phyloP scores from a whole-genome alignment of 2,329 filamentous ascomycete species.

The Neospermospora avenae region DNA sequence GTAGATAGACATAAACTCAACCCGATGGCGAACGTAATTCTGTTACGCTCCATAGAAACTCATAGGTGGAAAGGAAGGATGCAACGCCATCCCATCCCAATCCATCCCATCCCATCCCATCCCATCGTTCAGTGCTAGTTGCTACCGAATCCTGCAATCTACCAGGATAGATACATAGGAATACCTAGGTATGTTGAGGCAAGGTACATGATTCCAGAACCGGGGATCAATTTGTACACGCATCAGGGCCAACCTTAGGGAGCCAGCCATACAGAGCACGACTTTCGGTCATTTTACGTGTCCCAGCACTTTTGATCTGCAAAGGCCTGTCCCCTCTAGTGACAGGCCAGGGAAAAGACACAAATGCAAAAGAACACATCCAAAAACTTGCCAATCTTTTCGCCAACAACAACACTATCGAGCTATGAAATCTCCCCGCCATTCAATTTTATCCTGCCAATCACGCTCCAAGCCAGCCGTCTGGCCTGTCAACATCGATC shows the following conservation, averaged over 20 bases:
- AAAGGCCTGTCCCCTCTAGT: slow-evolving; percentile 11
- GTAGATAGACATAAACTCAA: too few relatives aligned
- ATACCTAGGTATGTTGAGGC: slow-evolving; percentile 2
- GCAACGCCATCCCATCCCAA: background rate
- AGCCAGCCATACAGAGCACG: background rate
- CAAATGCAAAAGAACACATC: background rate
- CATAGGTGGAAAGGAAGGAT: background rate
- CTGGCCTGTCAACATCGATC: background rate
- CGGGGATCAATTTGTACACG: too few relatives aligned
- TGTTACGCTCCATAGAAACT: too few relatives aligned
- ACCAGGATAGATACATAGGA: background rate
- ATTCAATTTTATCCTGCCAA: slow-evolving; percentile 12
- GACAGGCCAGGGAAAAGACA: background rate
- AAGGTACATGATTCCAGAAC: slow-evolving; percentile 7
- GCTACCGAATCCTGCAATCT: background rate
- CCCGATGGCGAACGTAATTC: too few relatives aligned
- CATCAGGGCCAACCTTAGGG: too few relatives aligned
- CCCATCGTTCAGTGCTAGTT: background rate
- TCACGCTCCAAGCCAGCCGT: slow-evolving; percentile 6
- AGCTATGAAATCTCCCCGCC: background rate
- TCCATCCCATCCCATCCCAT: too few relatives aligned
- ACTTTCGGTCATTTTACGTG: background rate
- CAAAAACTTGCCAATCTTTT: background rate
- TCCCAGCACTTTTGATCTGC: slow-evolving; percentile 9
- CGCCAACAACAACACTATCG: background rate